A percentile compares a stretch with the other conserved stretches of the same genome.
These are phyloP conservation scores for Pistacia atlantica DNA, from an alignment of 345 rosid genomes.

Conservation along the genomic window DNA sequence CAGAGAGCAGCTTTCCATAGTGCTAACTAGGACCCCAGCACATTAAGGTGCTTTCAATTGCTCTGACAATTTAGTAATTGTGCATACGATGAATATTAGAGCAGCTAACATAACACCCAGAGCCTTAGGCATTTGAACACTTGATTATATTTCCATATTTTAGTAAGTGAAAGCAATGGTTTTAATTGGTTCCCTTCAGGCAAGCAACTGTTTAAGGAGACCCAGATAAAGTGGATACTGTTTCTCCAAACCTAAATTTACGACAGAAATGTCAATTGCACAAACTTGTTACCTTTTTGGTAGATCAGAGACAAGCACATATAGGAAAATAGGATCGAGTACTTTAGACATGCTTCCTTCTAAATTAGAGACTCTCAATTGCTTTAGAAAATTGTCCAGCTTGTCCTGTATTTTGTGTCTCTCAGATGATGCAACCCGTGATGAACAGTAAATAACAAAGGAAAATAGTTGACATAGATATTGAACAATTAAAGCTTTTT, in stretches of 20 bases:
- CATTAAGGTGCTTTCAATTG: not conserved
- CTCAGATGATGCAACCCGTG: constrained; percentile 50
- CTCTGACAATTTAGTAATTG: not conserved
- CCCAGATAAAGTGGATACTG: no score
- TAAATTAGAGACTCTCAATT: constrained; percentile 42
- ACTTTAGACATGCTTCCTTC: constrained; percentile 28
- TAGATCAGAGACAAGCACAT: constrained; percentile 81
- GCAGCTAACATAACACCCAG: not conserved
- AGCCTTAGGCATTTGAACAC: not conserved
- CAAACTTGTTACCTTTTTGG: constrained; percentile 70
- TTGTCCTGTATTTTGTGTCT: constrained; percentile 62
- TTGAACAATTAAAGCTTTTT: constrained; percentile 66
- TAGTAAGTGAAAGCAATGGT: no score
- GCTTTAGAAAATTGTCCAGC: constrained; percentile 49
- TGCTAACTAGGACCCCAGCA: not conserved
- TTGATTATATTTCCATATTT: not conserved
- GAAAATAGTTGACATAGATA: constrained; percentile 64
- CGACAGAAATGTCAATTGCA: not conserved
- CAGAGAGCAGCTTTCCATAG: not conserved
- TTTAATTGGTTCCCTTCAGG: no score
- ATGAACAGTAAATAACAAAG: constrained; percentile 74
- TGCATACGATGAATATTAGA: not conserved
- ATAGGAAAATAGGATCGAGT: constrained; percentile 62
- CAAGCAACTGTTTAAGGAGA: no score
- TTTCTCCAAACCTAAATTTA: no score